Evolutionary conservation across 78 protist genomes (phyloP).

Genomic region (Dictyostelium intermedium): DNA sequence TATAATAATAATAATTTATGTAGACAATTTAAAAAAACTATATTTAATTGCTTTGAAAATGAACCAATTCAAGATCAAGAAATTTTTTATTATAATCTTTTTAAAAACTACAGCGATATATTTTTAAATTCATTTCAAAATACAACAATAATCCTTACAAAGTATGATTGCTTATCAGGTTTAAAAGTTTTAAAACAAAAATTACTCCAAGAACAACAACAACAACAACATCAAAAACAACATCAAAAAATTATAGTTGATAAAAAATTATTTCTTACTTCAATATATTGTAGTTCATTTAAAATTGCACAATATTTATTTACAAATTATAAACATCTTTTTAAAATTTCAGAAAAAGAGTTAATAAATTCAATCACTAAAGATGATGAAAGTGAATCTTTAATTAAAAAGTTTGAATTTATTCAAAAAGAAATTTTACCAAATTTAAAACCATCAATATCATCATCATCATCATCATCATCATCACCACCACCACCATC

Average conservation of each 20-base stretch:
- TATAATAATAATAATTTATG: background rate
- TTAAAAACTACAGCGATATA: background rate
- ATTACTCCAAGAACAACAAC: too few relatives aligned
- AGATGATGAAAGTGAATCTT: background rate
- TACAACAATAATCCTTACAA: background rate
- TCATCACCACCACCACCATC: too few relatives aligned
- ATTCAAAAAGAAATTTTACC: background rate
- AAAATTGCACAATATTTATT: background rate
- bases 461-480: too few relatives aligned
- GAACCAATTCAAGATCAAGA: background rate
- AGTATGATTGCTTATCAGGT: background rate
- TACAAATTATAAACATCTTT: background rate
- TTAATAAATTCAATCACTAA: background rate
- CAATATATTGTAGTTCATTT: background rate
- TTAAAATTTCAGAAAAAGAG: background rate
- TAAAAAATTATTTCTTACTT: background rate
- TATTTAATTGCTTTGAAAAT: background rate
- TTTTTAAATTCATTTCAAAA: background rate
- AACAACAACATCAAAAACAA: background rate
- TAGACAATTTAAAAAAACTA: background rate
- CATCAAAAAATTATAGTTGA: background rate
- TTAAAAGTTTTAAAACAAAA: background rate
- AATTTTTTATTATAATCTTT: background rate
- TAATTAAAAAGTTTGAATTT: background rate
- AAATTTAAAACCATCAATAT: background rate